A percentile compares a stretch with the other conserved stretches of the same genome.
Evolutionary conservation across 2,329 filamentous ascomycete genomes (phyloP).

Genomic region (Trichoderma hamatum): DNA sequence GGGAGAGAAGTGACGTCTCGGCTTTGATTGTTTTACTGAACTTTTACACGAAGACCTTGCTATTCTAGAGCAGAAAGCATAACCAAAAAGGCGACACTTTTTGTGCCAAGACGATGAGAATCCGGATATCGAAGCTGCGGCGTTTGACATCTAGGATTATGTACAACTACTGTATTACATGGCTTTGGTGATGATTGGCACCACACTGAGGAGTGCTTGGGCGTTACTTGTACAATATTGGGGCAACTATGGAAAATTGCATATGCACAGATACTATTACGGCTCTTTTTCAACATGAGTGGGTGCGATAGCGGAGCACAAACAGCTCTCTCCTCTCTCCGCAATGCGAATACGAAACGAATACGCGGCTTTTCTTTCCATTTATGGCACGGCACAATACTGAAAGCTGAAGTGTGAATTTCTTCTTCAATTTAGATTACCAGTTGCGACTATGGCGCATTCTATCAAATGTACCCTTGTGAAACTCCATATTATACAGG

Average conservation of each 20-base stretch:
- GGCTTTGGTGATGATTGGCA: background rate
- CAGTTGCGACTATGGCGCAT: background rate
- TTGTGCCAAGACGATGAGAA: background rate
- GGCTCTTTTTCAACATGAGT: background rate
- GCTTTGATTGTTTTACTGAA: background rate
- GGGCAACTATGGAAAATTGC: background rate
- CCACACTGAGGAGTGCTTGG: background rate
- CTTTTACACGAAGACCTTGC: background rate
- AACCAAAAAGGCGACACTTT: background rate
- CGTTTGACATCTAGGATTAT: background rate
- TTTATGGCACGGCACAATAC: background rate
- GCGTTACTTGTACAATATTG: conserved; percentile 11
- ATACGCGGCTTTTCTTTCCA: background rate
- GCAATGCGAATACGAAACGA: conserved; percentile 10
- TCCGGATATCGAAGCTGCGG: background rate
- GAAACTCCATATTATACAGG: conserved; percentile 5
- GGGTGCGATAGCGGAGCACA: background rate
- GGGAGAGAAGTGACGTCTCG: conserved; percentile 2
- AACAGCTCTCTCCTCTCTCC: background rate
- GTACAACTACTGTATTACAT: background rate
- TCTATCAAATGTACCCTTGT: background rate
- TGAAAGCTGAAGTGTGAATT: background rate
- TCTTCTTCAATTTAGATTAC: background rate
- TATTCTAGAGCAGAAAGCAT: background rate
- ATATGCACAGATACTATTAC: background rate